Percentiles rank a stretch among this genome's conserved stretches.
Conservation (phyloP, 305 asterid species). For the Galium porrigens region DNA sequence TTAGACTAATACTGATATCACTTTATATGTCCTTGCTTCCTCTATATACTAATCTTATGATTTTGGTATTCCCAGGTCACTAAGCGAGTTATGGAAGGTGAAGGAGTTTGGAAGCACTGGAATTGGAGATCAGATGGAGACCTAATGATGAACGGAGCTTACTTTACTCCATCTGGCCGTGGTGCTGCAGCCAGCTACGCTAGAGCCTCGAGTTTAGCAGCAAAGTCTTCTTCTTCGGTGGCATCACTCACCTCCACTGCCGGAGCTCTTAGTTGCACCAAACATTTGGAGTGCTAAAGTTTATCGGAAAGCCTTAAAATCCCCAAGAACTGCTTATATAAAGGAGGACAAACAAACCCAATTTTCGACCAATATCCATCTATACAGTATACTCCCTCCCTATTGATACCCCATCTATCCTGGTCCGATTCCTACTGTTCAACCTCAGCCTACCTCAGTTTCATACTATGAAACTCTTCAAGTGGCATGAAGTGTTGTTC, state of each 20-base stretch:
- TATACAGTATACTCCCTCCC: not conserved
- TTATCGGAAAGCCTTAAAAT: not conserved
- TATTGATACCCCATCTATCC: not conserved
- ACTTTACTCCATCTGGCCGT: conserved; percentile 45
- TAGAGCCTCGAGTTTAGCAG: conserved; percentile 64
- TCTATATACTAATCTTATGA: not conserved
- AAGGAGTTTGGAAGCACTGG: conserved; percentile 43
- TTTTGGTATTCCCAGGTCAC: conserved; percentile 34
- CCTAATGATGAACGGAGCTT: conserved; percentile 64
- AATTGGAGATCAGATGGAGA: conserved; percentile 88
- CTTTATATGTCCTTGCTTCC: not conserved
- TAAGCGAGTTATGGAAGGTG: conserved; percentile 29
- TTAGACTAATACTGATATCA: conserved; percentile 2
- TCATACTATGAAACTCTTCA: conserved; percentile 15
- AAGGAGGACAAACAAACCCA: conserved; percentile 1
- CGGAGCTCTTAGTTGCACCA: conserved; percentile 50
- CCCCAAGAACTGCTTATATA: not conserved
- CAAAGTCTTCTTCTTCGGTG: conserved; percentile 51
- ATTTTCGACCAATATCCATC: conserved; percentile 12
- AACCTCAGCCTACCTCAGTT: conserved; percentile 29
- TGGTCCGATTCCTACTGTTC: conserved; percentile 11
- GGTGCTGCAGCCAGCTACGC: conserved; percentile 42
- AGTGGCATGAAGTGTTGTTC: conserved; percentile 39
- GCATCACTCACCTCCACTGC: conserved; percentile 45
- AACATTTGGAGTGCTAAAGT: conserved; percentile 33